Percentiles rank a stretch among this genome's conserved stretches.
Conservation (phyloP, 2,329 filamentous ascomycete species). For the Rachicladosporium sp. region DNA sequence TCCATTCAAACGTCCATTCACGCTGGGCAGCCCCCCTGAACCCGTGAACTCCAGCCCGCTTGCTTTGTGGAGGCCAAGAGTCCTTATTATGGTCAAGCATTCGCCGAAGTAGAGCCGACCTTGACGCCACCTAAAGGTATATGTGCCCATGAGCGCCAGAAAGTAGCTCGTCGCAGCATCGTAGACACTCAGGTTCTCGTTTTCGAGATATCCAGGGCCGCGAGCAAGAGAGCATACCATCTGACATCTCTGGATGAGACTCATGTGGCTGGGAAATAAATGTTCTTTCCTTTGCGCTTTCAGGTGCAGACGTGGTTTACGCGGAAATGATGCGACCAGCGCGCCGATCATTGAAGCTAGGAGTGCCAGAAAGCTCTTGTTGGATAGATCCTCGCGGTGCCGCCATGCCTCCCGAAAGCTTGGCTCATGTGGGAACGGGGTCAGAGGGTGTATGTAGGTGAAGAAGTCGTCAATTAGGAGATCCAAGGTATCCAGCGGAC, state of each 20-base stretch:
- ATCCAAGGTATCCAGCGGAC: slow-evolving; percentile 54
- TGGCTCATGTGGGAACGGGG: slow-evolving; percentile 67
- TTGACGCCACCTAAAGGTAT: slow-evolving; percentile 56
- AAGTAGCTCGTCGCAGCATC: slow-evolving; percentile 67
- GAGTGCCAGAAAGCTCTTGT: slow-evolving; percentile 56
- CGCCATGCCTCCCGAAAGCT: slow-evolving; percentile 60
- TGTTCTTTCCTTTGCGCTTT: slow-evolving; percentile 53
- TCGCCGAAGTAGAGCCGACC: slow-evolving; percentile 62
- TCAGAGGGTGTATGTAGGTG: slow-evolving; percentile 66
- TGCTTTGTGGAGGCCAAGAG: slow-evolving; percentile 52
- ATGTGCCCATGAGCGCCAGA: slow-evolving; percentile 52
- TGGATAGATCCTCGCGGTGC: slow-evolving; percentile 52
- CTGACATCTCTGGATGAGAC: slow-evolving; percentile 59
- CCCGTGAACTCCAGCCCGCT: slow-evolving; percentile 27
- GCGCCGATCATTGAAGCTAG: slow-evolving; percentile 62
- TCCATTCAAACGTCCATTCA: slow-evolving; percentile 25
- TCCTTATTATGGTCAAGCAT: slow-evolving; percentile 54
- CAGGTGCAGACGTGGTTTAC: slow-evolving; percentile 57
- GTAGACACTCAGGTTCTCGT: slow-evolving; percentile 42
- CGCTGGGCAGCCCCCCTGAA: slow-evolving; percentile 21
- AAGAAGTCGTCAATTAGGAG: slow-evolving; percentile 71
- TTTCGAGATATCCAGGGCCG: slow-evolving; percentile 45
- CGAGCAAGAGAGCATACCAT: slow-evolving; percentile 56
- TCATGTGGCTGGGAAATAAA: slow-evolving; percentile 55
- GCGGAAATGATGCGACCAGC: slow-evolving; percentile 64